phyloP scores from a whole-genome alignment of 345 rosid genomes.

The Bruguiera parviflora region DNA sequence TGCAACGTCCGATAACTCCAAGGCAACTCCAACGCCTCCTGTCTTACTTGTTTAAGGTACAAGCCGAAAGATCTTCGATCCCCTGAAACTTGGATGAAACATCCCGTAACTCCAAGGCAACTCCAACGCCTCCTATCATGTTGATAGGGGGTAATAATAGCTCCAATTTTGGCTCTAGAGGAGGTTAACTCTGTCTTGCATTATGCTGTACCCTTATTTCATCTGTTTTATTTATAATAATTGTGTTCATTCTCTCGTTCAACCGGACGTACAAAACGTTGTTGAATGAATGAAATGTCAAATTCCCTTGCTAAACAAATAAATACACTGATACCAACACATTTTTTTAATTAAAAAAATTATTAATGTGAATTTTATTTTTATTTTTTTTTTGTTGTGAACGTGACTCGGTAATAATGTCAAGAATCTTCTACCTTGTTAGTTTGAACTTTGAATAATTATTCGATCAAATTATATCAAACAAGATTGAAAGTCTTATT shows the following conservation, averaged over 20 bases:
- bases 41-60: slow-evolving; percentile 15
- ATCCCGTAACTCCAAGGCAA: slow-evolving; percentile 2
- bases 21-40: slow-evolving; percentile 15
- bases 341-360: not conserved
- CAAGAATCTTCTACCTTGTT: slow-evolving; percentile 25
- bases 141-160: no score
- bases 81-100: not conserved
- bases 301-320: not conserved
- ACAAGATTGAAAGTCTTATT: no score
- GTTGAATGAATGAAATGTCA: no score
- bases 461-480: no score
- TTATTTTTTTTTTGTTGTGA: no score
- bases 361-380: slow-evolving; percentile 4
- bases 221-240: no score
- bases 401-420: slow-evolving; percentile 10
- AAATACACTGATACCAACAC: slow-evolving; percentile 4
- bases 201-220: no score
- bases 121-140: slow-evolving; percentile 14
- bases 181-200: no score
- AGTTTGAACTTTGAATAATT: no score
- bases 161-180: no score
- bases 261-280: no score
- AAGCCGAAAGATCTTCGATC: slow-evolving; percentile 16
- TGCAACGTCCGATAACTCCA: not conserved
- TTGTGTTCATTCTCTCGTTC: no score